phyloP scores from a whole-genome alignment of 208 protist species.

The Trypanosoma cruzi region DNA sequence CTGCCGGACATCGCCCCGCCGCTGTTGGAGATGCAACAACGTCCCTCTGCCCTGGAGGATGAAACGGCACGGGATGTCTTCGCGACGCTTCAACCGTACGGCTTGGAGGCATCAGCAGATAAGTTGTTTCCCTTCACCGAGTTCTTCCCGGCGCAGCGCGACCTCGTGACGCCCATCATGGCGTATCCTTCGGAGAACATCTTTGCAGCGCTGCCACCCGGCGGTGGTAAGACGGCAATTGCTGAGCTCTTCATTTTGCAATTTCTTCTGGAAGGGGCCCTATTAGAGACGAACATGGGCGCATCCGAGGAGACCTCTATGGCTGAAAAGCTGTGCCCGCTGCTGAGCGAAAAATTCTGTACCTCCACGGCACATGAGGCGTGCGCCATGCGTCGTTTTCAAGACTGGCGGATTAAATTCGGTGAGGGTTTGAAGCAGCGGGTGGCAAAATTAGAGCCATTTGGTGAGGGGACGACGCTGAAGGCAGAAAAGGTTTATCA shows the following conservation, averaged over 20 bases:
- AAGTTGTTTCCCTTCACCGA: conserved; percentile 91
- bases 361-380: conserved; percentile 77
- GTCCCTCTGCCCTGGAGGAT: conserved; percentile 60
- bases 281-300: conserved; percentile 8
- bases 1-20: conserved; percentile 80
- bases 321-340: neutral
- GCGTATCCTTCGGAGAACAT: conserved; percentile 95
- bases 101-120: conserved; percentile 75
- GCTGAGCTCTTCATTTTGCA: conserved; percentile 88
- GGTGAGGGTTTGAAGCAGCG: conserved; percentile 62
- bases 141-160: conserved; percentile 97
- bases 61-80: conserved; percentile 70
- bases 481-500: conserved; percentile 28
- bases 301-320: neutral
- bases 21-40: conserved; percentile 69
- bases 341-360: conserved; percentile 62
- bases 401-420: conserved; percentile 88
- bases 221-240: conserved; percentile 94
- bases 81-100: conserved; percentile 70
- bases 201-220: conserved; percentile 96
- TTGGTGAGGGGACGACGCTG: conserved; percentile 10
- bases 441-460: conserved; percentile 47
- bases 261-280: conserved; percentile 67
- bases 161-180: conserved; percentile 92
- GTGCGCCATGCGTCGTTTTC: conserved; percentile 66